Percentiles rank a stretch among this genome's conserved stretches.
These are phyloP conservation scores for Alternaria hordeiaustralica DNA, from an alignment of 2,329 filamentous ascomycete species.

Conservation along the genomic window DNA sequence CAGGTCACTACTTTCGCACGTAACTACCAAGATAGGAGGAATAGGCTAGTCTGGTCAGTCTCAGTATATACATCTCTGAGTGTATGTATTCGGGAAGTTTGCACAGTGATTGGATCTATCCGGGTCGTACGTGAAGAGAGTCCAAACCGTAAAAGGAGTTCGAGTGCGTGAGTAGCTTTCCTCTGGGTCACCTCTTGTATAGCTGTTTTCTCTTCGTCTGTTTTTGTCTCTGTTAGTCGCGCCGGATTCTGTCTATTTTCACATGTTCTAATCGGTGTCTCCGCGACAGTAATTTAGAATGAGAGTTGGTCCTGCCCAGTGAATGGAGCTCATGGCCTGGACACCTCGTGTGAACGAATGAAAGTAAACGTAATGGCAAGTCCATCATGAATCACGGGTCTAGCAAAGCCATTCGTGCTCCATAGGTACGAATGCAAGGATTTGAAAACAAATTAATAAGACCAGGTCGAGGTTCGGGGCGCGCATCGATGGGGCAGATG, in stretches of 20 bases:
- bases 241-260: no score
- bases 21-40: no score
- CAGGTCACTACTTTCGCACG: background rate
- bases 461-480: background rate
- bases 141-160: background rate
- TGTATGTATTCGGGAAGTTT: background rate
- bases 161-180: background rate
- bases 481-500: background rate
- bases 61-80: background rate
- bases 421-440: background rate
- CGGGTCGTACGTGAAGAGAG: background rate
- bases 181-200: no score
- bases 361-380: background rate
- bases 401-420: background rate
- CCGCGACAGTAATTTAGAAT: background rate
- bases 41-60: no score
- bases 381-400: background rate
- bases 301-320: background rate
- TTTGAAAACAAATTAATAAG: background rate
- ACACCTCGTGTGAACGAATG: background rate
- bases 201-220: no score
- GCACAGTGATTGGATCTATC: background rate
- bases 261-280: background rate
- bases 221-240: no score
- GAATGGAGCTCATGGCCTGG: background rate